Base-by-base conservation (phyloP, 2,329 filamentous ascomycete genomes). In the Alternaria gansuensis region DNA sequence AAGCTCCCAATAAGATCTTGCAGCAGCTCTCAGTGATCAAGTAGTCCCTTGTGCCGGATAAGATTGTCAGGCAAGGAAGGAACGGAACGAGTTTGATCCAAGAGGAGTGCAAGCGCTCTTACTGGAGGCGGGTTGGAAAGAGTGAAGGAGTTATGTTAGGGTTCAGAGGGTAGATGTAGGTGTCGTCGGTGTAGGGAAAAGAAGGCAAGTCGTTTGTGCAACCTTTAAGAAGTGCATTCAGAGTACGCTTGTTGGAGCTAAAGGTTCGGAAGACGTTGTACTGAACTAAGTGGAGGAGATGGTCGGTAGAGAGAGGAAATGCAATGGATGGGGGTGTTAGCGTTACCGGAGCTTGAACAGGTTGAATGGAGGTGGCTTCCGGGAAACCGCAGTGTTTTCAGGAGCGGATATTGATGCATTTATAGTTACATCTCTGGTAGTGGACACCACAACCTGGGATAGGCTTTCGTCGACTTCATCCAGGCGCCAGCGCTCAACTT, bases 61-160 rank as follows among this genome's bases (percentile, higher is more conserved):
- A 84, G 72, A 51, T 81, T 80, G 62, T 85, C 82, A 11, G 85
- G 78, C 31, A 82, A 80, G 29, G 66, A 72, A 2, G 85, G 83
- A 84, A 87, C 0, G 84, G 85, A 1, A 87, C 68, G 43, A 87
- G 73, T 66, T 87, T 85, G 21, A 87, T 71, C 14, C 85, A 62
- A 1, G 84, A 83, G 60, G 86, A 84, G 60, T 87, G 84, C 2
- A 81, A 79, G 11, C 84, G 70, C 3, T 76, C 64, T 10, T 78
- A 67, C 66, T 87, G 85, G 0, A 79, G 75, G 11, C 71, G 51
- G 1, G 84, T 87, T 11, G 84, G 85, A 36, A 75, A 80, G 76
- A 83, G 84, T 14, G 54, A 49, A n/a, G 34, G 13, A 14, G 59
- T 54, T 17, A 59, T 55, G 23, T 57, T 63, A n/a, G 60, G 48